phyloP scores from a whole-genome alignment of 2,329 filamentous ascomycete species.

The Penicillium nordicum region DNA sequence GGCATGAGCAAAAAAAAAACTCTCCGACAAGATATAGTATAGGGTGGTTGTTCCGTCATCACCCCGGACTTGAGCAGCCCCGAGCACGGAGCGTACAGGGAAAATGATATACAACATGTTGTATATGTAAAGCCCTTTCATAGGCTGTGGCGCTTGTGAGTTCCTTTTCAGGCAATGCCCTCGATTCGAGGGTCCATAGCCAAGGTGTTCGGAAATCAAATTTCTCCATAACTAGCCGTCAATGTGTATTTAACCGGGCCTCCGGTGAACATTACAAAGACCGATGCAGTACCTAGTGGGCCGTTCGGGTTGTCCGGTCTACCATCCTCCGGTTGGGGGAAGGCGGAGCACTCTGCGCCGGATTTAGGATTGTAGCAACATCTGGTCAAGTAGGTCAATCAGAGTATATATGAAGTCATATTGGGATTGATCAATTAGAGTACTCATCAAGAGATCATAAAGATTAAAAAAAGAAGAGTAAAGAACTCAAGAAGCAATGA shows the following conservation, averaged over 20 bases:
- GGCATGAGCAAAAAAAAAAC: not conserved
- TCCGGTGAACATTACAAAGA: conserved; percentile 22
- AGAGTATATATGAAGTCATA: not conserved
- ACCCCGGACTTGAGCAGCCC: no score
- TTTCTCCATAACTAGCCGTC: not conserved
- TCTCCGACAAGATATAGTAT: no score
- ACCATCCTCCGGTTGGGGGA: conserved; percentile 26
- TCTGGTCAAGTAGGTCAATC: not conserved
- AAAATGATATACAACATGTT: no score
- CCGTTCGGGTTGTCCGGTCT: conserved; percentile 24
- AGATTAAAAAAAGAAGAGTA: not conserved
- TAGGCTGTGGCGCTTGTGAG: not conserved
- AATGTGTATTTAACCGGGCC: conserved; percentile 26
- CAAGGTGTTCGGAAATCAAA: not conserved
- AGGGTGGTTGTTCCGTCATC: no score
- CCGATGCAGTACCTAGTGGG: conserved; percentile 20
- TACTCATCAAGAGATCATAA: not conserved
- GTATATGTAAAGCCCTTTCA: not conserved
- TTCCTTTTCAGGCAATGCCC: not conserved
- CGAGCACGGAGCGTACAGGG: no score
- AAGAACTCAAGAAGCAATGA: not conserved
- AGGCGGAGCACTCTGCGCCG: conserved; percentile 37
- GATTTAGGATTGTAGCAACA: conserved; percentile 5
- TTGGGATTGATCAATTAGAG: no score
- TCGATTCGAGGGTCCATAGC: not conserved